Percentiles rank a stretch among this genome's conserved stretches.
Evolutionary conservation across 208 protist species (phyloP).

Genomic region (Leishmania turanica): DNA sequence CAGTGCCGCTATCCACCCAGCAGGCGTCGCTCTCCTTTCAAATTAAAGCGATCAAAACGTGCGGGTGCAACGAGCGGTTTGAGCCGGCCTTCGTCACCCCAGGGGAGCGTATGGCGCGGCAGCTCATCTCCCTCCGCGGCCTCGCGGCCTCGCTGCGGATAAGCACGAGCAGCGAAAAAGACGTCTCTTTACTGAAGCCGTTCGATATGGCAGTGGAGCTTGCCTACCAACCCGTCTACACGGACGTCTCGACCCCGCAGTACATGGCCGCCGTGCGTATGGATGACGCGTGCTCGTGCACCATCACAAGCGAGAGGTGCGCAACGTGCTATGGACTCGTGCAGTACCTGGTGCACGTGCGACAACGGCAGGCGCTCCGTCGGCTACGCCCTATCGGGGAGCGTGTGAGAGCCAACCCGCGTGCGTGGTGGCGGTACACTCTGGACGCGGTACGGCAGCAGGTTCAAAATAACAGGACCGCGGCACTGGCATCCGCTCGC

Average conservation of each 20-base stretch:
- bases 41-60: conserved; percentile 47
- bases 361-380: conserved; percentile 33
- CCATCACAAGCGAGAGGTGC: conserved; percentile 29
- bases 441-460: conserved; percentile 46
- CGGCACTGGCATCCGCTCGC: conserved; percentile 8
- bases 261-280: conserved; percentile 35
- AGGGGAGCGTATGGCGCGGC: conserved; percentile 47
- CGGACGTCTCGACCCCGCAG: conserved; percentile 18
- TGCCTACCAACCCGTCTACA: conserved; percentile 33
- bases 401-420: conserved; percentile 41
- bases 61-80: conserved; percentile 61
- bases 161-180: not conserved
- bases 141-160: conserved; percentile 36
- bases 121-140: conserved; percentile 54
- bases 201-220: conserved; percentile 26
- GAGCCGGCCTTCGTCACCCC: conserved; percentile 47
- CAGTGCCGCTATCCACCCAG: not conserved
- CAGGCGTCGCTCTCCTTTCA: conserved; percentile 33
- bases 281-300: conserved; percentile 23
- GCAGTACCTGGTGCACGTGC: conserved; percentile 21
- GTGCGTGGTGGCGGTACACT: conserved; percentile 71
- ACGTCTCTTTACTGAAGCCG: conserved; percentile 20
- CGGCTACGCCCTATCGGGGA: conserved; percentile 36
- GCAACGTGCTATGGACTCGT: conserved; percentile 21
- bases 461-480: conserved; percentile 26